Percentiles rank a stretch among this genome's conserved stretches.
Evolutionary conservation across 495 filamentous ascomycete genomes (phyloP).

Genomic region (Bathelium albidoporum): DNA sequence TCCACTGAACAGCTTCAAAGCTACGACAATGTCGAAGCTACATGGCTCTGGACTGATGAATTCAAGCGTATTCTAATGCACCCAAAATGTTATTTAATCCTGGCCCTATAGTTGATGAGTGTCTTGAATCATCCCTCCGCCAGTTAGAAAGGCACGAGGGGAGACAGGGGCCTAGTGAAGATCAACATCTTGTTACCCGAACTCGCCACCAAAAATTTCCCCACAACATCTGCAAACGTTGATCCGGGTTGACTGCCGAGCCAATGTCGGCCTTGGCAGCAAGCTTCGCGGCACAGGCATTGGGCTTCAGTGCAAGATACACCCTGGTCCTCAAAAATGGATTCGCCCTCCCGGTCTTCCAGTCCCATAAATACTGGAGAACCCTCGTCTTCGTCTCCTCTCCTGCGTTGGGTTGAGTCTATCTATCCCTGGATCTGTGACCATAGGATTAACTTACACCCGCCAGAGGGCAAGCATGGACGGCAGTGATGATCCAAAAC

Average conservation of each 20-base stretch:
- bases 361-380: not conserved
- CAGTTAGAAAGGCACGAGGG: too few species aligned
- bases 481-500: not conserved
- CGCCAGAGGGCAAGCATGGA: conserved; percentile 1
- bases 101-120: too few species aligned
- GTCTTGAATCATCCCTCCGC: too few species aligned
- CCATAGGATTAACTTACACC: not conserved
- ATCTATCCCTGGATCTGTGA: not conserved
- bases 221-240: not conserved
- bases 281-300: not conserved
- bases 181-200: too few species aligned
- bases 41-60: too few species aligned
- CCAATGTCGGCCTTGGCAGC: not conserved
- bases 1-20: not conserved
- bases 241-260: not conserved
- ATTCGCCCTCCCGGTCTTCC: not conserved
- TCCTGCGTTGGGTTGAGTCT: not conserved
- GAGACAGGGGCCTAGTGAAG: too few species aligned
- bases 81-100: too few species aligned
- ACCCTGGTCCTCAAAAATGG: not conserved
- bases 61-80: too few species aligned
- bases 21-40: too few species aligned
- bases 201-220: too few species aligned
- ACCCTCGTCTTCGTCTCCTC: conserved; percentile 2
- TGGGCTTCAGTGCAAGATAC: not conserved